Base-by-base conservation (phyloP, 352 stramenopile species). In the Phytophthora uliginosa region DNA sequence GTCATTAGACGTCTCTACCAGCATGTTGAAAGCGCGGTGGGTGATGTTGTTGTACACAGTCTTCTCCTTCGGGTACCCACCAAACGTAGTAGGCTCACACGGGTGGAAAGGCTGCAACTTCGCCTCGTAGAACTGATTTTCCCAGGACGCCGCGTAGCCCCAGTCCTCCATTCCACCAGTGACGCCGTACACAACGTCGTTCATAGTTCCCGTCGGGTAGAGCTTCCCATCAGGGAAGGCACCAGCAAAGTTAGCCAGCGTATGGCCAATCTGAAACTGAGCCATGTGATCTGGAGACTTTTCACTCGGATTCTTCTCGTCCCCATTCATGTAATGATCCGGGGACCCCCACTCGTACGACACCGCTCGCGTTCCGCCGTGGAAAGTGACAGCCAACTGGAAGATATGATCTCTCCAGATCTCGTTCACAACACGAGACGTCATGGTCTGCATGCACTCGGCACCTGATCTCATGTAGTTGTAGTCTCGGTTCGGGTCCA, bases 401-500 rank as follows among this genome's bases (percentile, higher is more conserved):
- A 99, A 99, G 7, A 99, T 77, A 78, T 99, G 96, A 33, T 98
- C 91, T 40, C 96, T 89, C 84, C 94, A 99, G 33, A 99, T 78
- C 79, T 99, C 97, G 77, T 99, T 99, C 22, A 99, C 85, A 4
- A 95, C 96, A 47, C 98, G 92, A 62, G 94, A 98, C 20, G 97
- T 98, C 77, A 99, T 98, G 12, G 97, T 97, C 67, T 94, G 76
- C 96, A 99, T 99, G 78, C 98, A 99, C 3, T 94, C 73, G 3
- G 71, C 48, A 2, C 75, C 79, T 7, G 74, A 64, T 24, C 94
- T 84, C 88, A 99, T 96, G 77, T 99, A 99, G 58, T 98, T 98
- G 85, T 99, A 99, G 77, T 99, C 98, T 36, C 98, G 91, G 78
- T 99, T 99, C 28, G 98, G 97, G 79, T 99, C 98, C 24, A 99